Conservation (phyloP, 345 rosid genomes). For the Euphorbia tirucalli region DNA sequence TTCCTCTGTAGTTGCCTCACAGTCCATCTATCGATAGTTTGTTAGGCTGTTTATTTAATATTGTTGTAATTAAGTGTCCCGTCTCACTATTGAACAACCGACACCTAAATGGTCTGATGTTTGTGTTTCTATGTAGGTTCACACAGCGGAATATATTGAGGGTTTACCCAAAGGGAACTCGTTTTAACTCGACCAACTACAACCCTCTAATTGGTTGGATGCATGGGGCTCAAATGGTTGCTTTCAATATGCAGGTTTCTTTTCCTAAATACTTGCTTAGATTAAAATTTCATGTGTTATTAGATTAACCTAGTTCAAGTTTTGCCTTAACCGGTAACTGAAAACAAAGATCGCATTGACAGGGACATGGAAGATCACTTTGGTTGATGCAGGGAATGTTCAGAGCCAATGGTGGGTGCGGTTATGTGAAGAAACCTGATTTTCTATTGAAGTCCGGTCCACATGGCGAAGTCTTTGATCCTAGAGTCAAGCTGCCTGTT, state of each 20-base stretch:
- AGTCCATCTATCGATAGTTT: too few species aligned
- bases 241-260: slow-evolving; percentile 82
- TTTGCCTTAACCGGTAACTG: neutral
- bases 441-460: slow-evolving; percentile 47
- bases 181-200: slow-evolving; percentile 70
- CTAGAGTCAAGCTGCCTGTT: slow-evolving; percentile 42
- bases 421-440: slow-evolving; percentile 79
- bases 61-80: too few species aligned
- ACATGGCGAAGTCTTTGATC: slow-evolving; percentile 55
- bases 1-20: too few species aligned
- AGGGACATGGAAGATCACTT: slow-evolving; percentile 84
- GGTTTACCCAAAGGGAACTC: slow-evolving; percentile 84
- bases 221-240: slow-evolving; percentile 92
- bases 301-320: neutral
- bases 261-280: neutral
- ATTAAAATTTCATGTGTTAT: neutral
- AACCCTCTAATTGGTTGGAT: slow-evolving; percentile 71
- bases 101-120: too few species aligned
- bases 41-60: too few species aligned
- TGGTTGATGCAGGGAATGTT: slow-evolving; percentile 98
- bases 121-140: slow-evolving; percentile 46
- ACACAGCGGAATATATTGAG: slow-evolving; percentile 75
- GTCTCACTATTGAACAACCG: too few species aligned
- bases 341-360: slow-evolving; percentile 15
- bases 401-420: too few species aligned